Conservation (phyloP, 2,329 filamentous ascomycete species). For the Coleophoma crateriformis region DNA sequence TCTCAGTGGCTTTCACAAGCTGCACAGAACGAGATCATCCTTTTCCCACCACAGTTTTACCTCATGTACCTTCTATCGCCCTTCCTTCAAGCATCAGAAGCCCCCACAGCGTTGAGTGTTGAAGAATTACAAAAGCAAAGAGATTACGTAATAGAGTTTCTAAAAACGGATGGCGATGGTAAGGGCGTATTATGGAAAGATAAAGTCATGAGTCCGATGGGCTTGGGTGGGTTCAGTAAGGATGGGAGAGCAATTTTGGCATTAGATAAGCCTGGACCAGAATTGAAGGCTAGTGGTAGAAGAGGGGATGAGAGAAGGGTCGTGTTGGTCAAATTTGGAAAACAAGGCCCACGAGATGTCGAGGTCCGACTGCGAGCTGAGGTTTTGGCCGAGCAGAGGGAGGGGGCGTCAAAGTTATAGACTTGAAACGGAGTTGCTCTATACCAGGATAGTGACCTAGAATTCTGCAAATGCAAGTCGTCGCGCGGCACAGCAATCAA, state of each 20-base stretch:
- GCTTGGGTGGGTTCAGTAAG: conserved; percentile 39
- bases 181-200: conserved; percentile 43
- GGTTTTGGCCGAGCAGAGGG: conserved; percentile 40
- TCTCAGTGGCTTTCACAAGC: conserved; percentile 64
- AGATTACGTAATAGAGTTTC: conserved; percentile 45
- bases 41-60: conserved; percentile 89
- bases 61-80: conserved; percentile 54
- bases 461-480: no score
- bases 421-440: not conserved
- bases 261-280: conserved; percentile 52
- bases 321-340: conserved; percentile 48
- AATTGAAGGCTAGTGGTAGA: conserved; percentile 41
- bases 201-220: conserved; percentile 54
- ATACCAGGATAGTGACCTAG: no score
- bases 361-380: conserved; percentile 47
- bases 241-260: conserved; percentile 48
- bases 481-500: no score
- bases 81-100: conserved; percentile 37
- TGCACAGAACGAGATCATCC: conserved; percentile 60
- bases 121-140: conserved; percentile 41
- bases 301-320: conserved; percentile 56
- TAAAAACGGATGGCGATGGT: conserved; percentile 35
- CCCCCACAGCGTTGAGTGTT: conserved; percentile 9
- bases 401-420: conserved; percentile 3
- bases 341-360: conserved; percentile 44